These are phyloP conservation scores for Xylaria bambusicola DNA, from an alignment of 495 filamentous ascomycete genomes.

Conservation along the genomic window DNA sequence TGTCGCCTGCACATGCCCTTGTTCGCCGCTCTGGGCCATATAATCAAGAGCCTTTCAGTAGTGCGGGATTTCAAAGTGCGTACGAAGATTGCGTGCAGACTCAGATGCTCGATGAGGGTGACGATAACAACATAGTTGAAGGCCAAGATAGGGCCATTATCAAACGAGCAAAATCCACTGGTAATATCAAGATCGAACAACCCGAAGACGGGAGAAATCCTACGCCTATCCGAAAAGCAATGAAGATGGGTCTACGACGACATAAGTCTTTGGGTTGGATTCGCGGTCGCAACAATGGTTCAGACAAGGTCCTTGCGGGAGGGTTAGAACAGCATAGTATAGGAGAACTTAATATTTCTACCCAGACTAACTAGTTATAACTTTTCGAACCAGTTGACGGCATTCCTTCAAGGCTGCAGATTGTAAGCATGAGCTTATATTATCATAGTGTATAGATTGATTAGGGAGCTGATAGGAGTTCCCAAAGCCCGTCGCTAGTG, in stretches of 20 bases:
- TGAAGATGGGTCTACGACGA: constrained; percentile 5
- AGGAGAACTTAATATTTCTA: no score
- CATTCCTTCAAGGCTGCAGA: no score
- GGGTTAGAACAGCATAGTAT: not conserved
- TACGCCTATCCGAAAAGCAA: not conserved
- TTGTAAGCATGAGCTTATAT: no score
- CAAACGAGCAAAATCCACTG: constrained; percentile 18
- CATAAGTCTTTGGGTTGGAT: constrained; percentile 17
- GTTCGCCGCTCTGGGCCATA: constrained; percentile 9
- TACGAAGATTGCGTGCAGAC: constrained; percentile 26
- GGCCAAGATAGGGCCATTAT: not conserved
- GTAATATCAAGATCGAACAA: constrained; percentile 11
- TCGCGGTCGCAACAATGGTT: not conserved
- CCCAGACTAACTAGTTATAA: no score
- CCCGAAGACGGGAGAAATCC: not conserved
- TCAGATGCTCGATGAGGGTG: constrained; percentile 27
- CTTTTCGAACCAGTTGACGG: not conserved
- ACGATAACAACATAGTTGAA: constrained; percentile 46
- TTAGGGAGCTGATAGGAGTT: no score
- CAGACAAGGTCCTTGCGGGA: not conserved
- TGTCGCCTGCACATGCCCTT: constrained; percentile 5
- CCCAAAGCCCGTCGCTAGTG: no score
- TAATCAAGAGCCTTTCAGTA: constrained; percentile 1
- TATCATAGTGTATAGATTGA: no score
- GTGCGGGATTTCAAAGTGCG: constrained; percentile 8